phyloP scores from a whole-genome alignment of 139 green algal species.

The Mychonastes homosphaera region DNA sequence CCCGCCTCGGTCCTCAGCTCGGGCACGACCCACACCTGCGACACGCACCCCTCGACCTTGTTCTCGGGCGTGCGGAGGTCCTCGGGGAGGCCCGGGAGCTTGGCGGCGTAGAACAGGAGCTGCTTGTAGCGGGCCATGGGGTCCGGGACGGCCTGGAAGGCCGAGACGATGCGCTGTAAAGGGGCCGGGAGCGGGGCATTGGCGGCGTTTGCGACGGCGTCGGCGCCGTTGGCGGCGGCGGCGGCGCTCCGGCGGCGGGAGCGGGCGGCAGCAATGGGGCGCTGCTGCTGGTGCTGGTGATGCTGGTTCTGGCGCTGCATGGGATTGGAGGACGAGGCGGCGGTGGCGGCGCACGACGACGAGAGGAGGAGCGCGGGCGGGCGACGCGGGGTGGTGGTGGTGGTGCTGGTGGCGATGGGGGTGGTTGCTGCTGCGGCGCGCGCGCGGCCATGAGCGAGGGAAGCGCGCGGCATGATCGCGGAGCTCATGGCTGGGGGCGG shows the following conservation, averaged over 20 bases:
- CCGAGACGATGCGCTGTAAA: neutral
- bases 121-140: constrained; percentile 90
- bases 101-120: constrained; percentile 90
- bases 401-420: too few relatives aligned
- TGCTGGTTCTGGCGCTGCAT: neutral
- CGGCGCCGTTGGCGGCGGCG: neutral
- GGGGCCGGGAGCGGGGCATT: neutral
- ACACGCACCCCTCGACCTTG: constrained; percentile 89
- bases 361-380: too few relatives aligned
- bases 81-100: constrained; percentile 62
- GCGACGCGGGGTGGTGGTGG: too few relatives aligned
- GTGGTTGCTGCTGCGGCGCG: too few relatives aligned
- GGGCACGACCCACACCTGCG: constrained; percentile 87
- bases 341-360: too few relatives aligned
- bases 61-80: constrained; percentile 68
- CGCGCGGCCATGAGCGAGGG: too few relatives aligned
- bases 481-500: too few relatives aligned
- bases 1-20: constrained; percentile 30
- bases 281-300: neutral
- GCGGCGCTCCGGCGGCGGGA: neutral
- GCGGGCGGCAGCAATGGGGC: neutral
- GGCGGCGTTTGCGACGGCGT: neutral
- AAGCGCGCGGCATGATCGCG: too few relatives aligned
- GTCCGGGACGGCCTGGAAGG: constrained; percentile 58
- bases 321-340: too few relatives aligned